Percentiles rank a stretch among this genome's conserved stretches.
phyloP scores from a whole-genome alignment of 306 rosid species.

The Rubus parviflorus region DNA sequence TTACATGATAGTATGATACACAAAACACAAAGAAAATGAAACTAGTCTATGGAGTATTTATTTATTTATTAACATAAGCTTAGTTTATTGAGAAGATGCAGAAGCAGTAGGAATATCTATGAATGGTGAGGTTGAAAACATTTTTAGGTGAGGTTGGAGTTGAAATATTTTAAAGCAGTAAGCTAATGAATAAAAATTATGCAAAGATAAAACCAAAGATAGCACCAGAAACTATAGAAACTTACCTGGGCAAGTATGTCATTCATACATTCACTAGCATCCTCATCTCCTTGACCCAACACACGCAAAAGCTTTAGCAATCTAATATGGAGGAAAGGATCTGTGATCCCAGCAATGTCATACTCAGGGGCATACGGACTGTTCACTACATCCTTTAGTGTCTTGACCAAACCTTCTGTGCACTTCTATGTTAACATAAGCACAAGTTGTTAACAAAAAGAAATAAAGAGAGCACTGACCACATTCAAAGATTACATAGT shows the following conservation, averaged over 20 bases:
- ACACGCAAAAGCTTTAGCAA: conserved; percentile 84
- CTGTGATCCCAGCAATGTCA: conserved; percentile 94
- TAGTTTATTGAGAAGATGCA: not conserved
- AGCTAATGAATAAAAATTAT: conserved; percentile 16
- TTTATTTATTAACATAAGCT: not conserved
- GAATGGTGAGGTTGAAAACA: not conserved
- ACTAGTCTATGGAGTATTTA: not conserved
- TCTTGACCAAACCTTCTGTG: conserved; percentile 85
- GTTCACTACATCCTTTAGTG: conserved; percentile 80
- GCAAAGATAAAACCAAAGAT: conserved; percentile 18
- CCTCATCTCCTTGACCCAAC: conserved; percentile 91
- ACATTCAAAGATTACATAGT: conserved; percentile 15
- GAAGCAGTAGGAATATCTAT: not conserved
- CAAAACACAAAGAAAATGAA: not conserved
- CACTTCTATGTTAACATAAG: conserved; percentile 61
- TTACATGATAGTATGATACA: too few relatives aligned
- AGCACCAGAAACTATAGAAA: conserved; percentile 15
- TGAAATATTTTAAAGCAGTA: conserved; percentile 17
- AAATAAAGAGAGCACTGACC: conserved; percentile 1
- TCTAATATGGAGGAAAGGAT: conserved; percentile 95
- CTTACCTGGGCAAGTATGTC: conserved; percentile 99
- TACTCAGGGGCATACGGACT: conserved; percentile 96
- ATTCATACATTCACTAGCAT: conserved; percentile 91
- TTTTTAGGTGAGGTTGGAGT: conserved; percentile 9
- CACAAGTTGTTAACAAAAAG: conserved; percentile 26